Evolutionary conservation across 164 flowering plant species (phyloP), one percentile per base, ranked within the genome.

Genomic region (Brasenia schreberi): DNA sequence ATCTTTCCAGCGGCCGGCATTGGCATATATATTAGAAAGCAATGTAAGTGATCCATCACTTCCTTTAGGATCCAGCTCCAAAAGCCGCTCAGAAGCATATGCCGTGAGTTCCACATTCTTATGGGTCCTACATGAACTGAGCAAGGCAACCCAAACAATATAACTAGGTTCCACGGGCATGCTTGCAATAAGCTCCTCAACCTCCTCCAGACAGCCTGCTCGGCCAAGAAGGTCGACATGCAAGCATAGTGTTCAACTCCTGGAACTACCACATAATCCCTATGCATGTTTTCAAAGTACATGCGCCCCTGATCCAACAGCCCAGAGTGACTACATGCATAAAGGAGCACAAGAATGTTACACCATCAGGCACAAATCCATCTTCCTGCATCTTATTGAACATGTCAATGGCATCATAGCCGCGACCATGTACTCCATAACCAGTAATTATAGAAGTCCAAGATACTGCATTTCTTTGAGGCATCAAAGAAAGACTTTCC

Each of bases 281-380:
- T 74, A 17, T 39, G 65, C 97, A 90, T 90, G 66, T 66, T 65
- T 42, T 80, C 60, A 58, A 90, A 88, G 67, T 74, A 83, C 19
- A 74, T 44, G 5, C 82, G 71, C 60, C 93, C 97, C 58, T 65
- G 67, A 65, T 82, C 87, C 19, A 83, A 77, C 84, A 88, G 70
- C 18, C 96, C 97, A 6, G 87, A 78, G 72, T 90, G 97, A 70
- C 96, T 90, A 73, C 96, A 90, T 42, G 96, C 89, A 81, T 90
- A 85, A 2, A 90, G 84, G 43, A 88, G 78, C 18, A 87, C 89
- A 58, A 88, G 65, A 88, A 85, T 16, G 93, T 87, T 12, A 90
- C 79, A 14, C 80, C 87, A 75, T 90, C 93, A 66, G 82, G 81
- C 19, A 68, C 75, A 5, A 84, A 63, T 44, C 88, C 86, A 12